Percentiles rank a stretch among this genome's conserved stretches.
Evolutionary conservation across 2,329 filamentous ascomycete species (phyloP).

Genomic region (Rugonectria rugulosa): DNA sequence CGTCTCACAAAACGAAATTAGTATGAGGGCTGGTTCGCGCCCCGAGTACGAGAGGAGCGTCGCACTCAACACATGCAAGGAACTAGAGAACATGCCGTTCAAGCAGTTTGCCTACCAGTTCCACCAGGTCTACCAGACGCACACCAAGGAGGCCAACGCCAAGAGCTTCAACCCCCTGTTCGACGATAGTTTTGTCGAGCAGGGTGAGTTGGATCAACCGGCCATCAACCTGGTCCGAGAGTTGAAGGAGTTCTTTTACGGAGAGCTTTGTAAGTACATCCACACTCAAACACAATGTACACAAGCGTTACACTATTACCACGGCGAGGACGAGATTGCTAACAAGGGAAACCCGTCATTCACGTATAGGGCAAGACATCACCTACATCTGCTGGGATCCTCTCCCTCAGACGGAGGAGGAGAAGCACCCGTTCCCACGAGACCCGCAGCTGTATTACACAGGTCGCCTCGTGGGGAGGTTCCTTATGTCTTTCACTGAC

Average conservation of each 20-base stretch:
- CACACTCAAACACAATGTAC: background rate
- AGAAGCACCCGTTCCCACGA: conserved; percentile 55
- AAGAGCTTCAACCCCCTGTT: conserved; percentile 65
- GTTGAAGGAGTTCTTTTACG: conserved; percentile 54
- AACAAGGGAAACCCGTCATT: conserved; percentile 18
- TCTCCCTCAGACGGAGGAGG: conserved; percentile 51
- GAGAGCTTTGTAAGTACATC: conserved; percentile 53
- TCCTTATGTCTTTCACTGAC: conserved; percentile 62
- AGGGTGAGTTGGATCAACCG: conserved; percentile 55
- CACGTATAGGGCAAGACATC: conserved; percentile 44
- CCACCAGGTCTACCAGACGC: conserved; percentile 66
- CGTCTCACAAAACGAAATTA: conserved; percentile 59
- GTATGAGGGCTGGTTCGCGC: conserved; percentile 47
- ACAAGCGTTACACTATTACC: background rate
- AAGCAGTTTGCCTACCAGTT: conserved; percentile 68
- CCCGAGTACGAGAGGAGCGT: conserved; percentile 50
- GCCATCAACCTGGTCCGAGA: conserved; percentile 55
- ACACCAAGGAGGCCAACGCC: conserved; percentile 55
- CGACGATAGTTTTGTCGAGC: conserved; percentile 51
- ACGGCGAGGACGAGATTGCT: conserved; percentile 19
- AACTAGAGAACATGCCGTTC: conserved; percentile 66
- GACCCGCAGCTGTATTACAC: conserved; percentile 60
- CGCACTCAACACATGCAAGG: conserved; percentile 56
- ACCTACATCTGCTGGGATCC: conserved; percentile 56
- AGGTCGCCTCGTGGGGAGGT: conserved; percentile 60